Evolutionary conservation across 1,284 basidiomycete genomes (phyloP).

Genomic region (Tylopilus orsonianus): DNA sequence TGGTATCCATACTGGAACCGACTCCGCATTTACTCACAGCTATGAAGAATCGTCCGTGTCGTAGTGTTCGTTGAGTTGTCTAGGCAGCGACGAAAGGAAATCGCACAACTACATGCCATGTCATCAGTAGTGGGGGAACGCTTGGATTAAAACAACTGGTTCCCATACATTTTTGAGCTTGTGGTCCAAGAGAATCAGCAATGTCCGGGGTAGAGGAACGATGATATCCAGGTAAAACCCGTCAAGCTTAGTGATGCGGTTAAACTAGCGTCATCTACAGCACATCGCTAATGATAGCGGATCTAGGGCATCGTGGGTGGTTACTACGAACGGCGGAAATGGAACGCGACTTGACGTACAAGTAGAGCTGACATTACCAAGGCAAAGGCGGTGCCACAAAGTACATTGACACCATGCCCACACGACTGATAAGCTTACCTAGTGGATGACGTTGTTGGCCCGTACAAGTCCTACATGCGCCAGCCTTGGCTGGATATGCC

Average conservation of each 20-base stretch:
- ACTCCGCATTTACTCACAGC: background rate
- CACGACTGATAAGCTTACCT: too few species aligned
- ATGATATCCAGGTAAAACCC: background rate
- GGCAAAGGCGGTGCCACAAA: background rate
- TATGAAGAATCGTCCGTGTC: background rate
- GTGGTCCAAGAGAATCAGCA: background rate
- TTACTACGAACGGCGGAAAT: background rate
- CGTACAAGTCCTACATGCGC: too few species aligned
- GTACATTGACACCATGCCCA: background rate
- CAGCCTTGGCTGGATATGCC: too few species aligned
- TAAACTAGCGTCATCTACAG: background rate
- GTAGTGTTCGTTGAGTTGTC: background rate
- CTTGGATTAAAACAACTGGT: too few species aligned
- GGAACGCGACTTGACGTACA: background rate
- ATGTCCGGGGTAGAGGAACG: background rate
- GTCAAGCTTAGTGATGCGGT: too few species aligned
- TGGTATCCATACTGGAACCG: too few species aligned
- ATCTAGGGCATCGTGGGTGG: background rate
- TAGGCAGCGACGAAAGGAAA: background rate
- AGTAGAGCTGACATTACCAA: background rate
- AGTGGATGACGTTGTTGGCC: too few species aligned
- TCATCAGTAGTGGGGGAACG: background rate
- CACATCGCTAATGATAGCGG: background rate
- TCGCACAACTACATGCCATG: background rate
- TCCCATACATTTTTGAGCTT: background rate